A percentile compares a stretch with the other conserved stretches of the same genome.
These are phyloP conservation scores for Ramaria rubella DNA, from an alignment of 768 basidiomycete genomes.

Conservation along the genomic window DNA sequence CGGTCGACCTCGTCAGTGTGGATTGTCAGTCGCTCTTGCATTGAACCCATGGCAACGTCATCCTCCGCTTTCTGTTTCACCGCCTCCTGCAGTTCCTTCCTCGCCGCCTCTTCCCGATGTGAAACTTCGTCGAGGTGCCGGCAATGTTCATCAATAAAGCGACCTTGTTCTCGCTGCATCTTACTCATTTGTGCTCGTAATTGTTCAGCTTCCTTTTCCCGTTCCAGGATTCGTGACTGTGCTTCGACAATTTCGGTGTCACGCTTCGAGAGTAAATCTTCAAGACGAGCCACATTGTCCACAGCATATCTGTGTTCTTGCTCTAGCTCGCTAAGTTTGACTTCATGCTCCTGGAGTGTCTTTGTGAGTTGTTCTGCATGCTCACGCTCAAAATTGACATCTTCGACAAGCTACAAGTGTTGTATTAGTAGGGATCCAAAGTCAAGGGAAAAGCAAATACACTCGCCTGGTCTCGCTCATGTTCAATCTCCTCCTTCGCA, in stretches of 20 bases:
- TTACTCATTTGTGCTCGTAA: conserved; percentile 49
- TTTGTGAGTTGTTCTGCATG: conserved; percentile 41
- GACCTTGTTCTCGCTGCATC: conserved; percentile 50
- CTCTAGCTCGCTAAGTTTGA: conserved; percentile 43
- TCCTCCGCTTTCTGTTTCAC: conserved; percentile 49
- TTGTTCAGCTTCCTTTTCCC: conserved; percentile 46
- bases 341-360: conserved; percentile 48
- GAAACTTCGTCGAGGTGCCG: conserved; percentile 39
- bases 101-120: conserved; percentile 40
- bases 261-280: conserved; percentile 51
- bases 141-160: conserved; percentile 36
- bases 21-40: conserved; percentile 42
- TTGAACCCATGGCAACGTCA: conserved; percentile 43
- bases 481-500: conserved; percentile 47
- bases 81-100: conserved; percentile 41
- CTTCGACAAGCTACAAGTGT: conserved; percentile 41
- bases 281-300: conserved; percentile 47
- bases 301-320: conserved; percentile 50
- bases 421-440: not conserved
- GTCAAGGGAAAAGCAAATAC: not conserved
- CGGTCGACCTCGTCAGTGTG: conserved; percentile 55
- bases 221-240: conserved; percentile 38
- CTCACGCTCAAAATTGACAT: conserved; percentile 48
- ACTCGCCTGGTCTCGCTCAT: conserved; percentile 49
- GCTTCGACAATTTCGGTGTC: conserved; percentile 49